Evolutionary conservation across 2,329 filamentous ascomycete species (phyloP).

Genomic region (Penicillium hordei): DNA sequence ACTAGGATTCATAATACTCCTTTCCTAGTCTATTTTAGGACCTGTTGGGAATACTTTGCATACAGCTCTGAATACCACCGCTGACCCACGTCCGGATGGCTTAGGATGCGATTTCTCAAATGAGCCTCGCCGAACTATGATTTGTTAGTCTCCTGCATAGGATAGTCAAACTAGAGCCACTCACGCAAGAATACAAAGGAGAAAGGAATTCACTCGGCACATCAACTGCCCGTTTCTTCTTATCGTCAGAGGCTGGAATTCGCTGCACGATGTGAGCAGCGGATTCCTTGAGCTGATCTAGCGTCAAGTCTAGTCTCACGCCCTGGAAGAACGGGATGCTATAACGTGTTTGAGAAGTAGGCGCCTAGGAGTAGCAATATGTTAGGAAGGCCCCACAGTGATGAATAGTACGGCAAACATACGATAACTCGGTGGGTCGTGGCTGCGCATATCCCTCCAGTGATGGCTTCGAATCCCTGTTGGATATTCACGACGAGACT

Average conservation of each 20-base stretch:
- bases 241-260: conserved; percentile 33
- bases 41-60: conserved; percentile 30
- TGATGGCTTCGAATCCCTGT: conserved; percentile 58
- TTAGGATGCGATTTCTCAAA: conserved; percentile 38
- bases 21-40: conserved; percentile 11
- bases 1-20: background rate
- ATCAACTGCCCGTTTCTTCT: conserved; percentile 35
- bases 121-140: conserved; percentile 39
- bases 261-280: conserved; percentile 33
- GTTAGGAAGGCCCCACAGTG: background rate
- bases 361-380: conserved; percentile 33
- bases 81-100: conserved; percentile 38
- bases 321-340: conserved; percentile 60
- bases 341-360: conserved; percentile 33
- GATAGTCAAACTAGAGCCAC: background rate
- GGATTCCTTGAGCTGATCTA: conserved; percentile 42
- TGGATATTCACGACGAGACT: conserved; percentile 51
- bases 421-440: conserved; percentile 41
- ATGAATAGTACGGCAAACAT: conserved; percentile 3
- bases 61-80: conserved; percentile 39
- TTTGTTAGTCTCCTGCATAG: background rate
- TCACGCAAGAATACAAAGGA: conserved; percentile 37
- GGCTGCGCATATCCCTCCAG: conserved; percentile 53
- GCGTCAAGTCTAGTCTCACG: conserved; percentile 51
- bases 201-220: conserved; percentile 41